Base-by-base conservation (phyloP, 768 basidiomycete species). In the Boletus reticulatus region DNA sequence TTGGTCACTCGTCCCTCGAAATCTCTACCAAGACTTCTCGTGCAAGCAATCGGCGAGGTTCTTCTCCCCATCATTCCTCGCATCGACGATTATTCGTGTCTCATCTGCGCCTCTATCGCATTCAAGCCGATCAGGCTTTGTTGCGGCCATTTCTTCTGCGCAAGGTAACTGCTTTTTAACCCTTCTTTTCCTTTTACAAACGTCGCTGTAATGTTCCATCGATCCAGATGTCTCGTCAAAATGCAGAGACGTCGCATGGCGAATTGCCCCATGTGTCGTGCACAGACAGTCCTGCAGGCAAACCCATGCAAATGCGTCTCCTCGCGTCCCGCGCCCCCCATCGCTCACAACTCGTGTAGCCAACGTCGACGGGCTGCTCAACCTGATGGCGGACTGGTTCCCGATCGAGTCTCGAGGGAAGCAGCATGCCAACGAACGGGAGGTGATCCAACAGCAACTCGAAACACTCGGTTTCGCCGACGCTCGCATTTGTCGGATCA, bases 311-410 rank as follows among this genome's bases (percentile, higher is more conserved):
- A 72, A 89, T 75, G 27, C 43, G 0, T 52, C 48, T 48, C 34
- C 11, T 38, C 19, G 4, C 20, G 34, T 19, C n/a, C 31, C 17
- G 12, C 17, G 4, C n/a, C 14, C 9, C 22, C 2, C 22, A 11
- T 29, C 31, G 17, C 50, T 55, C 17, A 11, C 24, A 29, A 14
- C 50, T 55, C 43, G 17, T 55, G 6, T 47, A 92, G 89, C 79
- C 4, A 93, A 92, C 63, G 81, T 93, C 16, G 90, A 93, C 63
- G 89, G 84, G 2, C 67, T 92, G 44, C 75, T 88, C 44, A 89
- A 92, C 60, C 94, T 93, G 62, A 92, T 97, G 87, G 80, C 87
- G 55, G 85, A 89, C 62, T 97, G 93, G 92, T 98, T 98, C 70
- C 93, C 95, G 0, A 66, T 82, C 14, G 95, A 97, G 67, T 78